Base-by-base conservation (phyloP, 1,284 basidiomycete species). In the Violaceomyces palustris region DNA sequence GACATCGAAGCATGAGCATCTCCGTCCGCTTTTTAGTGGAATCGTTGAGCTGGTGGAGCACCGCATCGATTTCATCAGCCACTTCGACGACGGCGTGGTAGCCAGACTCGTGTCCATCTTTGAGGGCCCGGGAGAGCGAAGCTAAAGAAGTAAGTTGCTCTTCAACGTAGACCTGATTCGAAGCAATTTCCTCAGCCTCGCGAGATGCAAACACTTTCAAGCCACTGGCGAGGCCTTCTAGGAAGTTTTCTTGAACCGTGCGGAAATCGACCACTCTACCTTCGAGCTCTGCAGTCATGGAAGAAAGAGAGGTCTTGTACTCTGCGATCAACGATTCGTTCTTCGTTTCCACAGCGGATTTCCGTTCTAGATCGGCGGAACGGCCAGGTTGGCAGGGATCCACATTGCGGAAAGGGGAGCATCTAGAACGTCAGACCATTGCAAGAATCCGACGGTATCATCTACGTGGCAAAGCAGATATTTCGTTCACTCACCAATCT, bases 291-390 rank as follows among this genome's bases (percentile, higher is more conserved):
- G 78, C 75, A 12, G 80, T 75, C 41, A 82, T 77, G 1, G 76
- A 74, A 11, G 78, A 74, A 31, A 88, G 78, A 1, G 78, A 76
- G 50, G 79, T 80, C 37, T 83, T 81, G 52, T 86, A 83, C 21
- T 77, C 77, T 1, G 79, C 76, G 7, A 88, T 84, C 1, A 80
- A 78, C 49, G 81, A 80, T 1, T 82, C 76, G 64, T 91, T 93
- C 4, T 80, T 77, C 30, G 76, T 77, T 33, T 90, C 79, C 3
- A 83, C 78, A 18, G 76, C 74, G n/a, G 81, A 76, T 68, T 88
- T 89, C 48, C 89, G 84, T 34, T 87, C 88, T 88, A 63, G 26
- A n/a, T n/a, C n/a, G n/a, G n/a, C n/a, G n/a, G n/a, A n/a, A n/a
- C n/a, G n/a, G n/a, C n/a, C n/a, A 40, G 3, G 14, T 25, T n/a